Percentiles rank a stretch among this genome's conserved stretches.
These are phyloP conservation scores for Ramaria sp. DNA, from an alignment of 768 basidiomycete genomes.

Conservation along the genomic window DNA sequence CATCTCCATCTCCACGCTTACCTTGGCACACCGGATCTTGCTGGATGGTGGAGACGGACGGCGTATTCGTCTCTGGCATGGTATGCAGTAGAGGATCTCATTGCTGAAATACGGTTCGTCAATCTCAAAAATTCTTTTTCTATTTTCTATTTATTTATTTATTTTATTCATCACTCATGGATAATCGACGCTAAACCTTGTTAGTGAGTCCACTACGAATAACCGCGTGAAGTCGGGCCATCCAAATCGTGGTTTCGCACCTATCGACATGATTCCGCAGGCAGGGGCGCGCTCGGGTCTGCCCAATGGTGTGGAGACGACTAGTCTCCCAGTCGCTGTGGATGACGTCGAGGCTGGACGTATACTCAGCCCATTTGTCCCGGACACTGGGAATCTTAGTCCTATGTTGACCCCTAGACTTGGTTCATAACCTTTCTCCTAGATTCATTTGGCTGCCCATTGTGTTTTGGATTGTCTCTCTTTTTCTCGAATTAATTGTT, in stretches of 20 bases:
- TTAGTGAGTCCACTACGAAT: slow-evolving; percentile 68
- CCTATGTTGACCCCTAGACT: slow-evolving; percentile 21
- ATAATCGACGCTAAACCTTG: slow-evolving; percentile 8
- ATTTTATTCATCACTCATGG: too few relatives aligned
- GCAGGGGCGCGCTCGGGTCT: slow-evolving; percentile 59
- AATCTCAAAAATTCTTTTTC: too few relatives aligned
- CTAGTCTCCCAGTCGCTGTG: slow-evolving; percentile 36
- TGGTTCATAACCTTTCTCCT: background rate
- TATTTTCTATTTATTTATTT: too few relatives aligned
- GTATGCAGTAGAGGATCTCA: slow-evolving; percentile 68
- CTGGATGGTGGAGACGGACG: slow-evolving; percentile 64
- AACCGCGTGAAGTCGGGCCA: slow-evolving; percentile 78
- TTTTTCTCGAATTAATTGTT: too few relatives aligned
- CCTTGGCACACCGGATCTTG: slow-evolving; percentile 47
- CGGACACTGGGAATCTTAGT: slow-evolving; percentile 11
- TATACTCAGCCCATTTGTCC: slow-evolving; percentile 5
- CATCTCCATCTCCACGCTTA: slow-evolving; percentile 73
- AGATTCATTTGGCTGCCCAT: background rate
- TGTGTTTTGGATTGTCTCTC: too few relatives aligned
- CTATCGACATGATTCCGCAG: slow-evolving; percentile 62
- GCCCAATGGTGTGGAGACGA: slow-evolving; percentile 54
- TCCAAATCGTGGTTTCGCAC: slow-evolving; percentile 39
- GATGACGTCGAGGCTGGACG: slow-evolving; percentile 31
- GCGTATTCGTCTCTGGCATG: slow-evolving; percentile 61
- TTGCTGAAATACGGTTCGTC: slow-evolving; percentile 68